These are phyloP conservation scores for Linaria vulgaris DNA, from an alignment of 257 asterid species.

Conservation along the genomic window DNA sequence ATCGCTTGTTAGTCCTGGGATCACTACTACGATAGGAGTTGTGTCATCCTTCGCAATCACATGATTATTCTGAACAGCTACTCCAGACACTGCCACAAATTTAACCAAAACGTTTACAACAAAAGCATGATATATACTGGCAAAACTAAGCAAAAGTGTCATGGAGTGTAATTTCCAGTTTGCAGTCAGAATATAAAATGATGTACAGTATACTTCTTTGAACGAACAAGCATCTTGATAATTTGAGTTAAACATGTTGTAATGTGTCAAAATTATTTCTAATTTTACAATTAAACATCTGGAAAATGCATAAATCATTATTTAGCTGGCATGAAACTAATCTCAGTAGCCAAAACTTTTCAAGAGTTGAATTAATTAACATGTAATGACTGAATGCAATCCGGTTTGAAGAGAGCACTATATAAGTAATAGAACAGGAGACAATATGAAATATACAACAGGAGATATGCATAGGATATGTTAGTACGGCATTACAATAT, in stretches of 20 bases:
- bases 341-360: background rate
- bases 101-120: background rate
- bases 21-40: conserved; percentile 56
- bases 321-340: background rate
- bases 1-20: conserved; percentile 78
- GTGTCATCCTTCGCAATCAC: conserved; percentile 51
- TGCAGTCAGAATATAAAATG: too few relatives aligned
- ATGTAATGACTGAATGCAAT: background rate
- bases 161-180: background rate
- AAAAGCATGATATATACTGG: background rate
- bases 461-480: background rate
- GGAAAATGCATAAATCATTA: background rate
- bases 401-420: background rate
- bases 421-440: background rate
- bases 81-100: conserved; percentile 47
- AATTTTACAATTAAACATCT: too few relatives aligned
- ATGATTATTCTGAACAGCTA: conserved; percentile 32
- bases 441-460: background rate
- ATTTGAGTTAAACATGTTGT: too few relatives aligned
- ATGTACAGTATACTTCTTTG: too few relatives aligned
- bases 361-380: conserved; percentile 2
- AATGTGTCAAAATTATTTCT: too few relatives aligned
- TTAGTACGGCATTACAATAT: too few relatives aligned
- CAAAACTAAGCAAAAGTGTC: background rate
- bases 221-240: too few relatives aligned